Evolutionary conservation across 129 eudicot genomes (phyloP), one percentile per base, ranked within the genome.

Genomic region (Chrysanthemum lavandulifolium): DNA sequence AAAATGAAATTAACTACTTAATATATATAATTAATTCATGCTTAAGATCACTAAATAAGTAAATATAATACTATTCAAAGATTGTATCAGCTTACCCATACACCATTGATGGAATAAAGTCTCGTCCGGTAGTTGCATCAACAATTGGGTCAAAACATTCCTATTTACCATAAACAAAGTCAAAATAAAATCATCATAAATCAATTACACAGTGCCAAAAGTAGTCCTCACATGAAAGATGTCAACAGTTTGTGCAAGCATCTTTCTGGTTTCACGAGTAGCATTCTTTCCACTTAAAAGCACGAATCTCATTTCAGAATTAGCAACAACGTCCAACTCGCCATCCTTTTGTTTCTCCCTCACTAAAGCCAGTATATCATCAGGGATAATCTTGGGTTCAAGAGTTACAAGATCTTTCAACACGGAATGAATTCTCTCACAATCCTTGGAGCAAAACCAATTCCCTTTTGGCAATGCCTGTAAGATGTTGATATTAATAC

Each of bases 401-500:
- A 85, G 55, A 56, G 25, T 82, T 62, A 95, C 55, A 76, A 88
- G 72, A 62, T 83, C 71, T 82, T 85, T 82, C 88, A 95, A 78
- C 54, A 81, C 78, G 61, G 89, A 81, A 66, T 80, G 72, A 61
- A 95, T 80, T 33, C 89, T 85, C 74, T 80, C 83, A 82, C 97
- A 95, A 68, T 78, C 86, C 13, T 11, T 61, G 72, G 78, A 70
- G 67, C 97, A 95, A 80, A 84, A 95, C 99, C 99, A 95, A 67
- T 88, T 77, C 52, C 96, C 95, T 62, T 88, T 85, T 10, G 99
- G 99, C 82, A 91, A 79, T 74, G 83, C 90, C 99, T 95, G 86
- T 68, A 58, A 73, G 51, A 67, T 49, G 33, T 40, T 71, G 14
- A 66, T 12, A 45, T 54, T 45, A 51, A 56, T 61, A 59, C 14